Evolutionary conservation across 2,329 filamentous ascomycete species (phyloP), one percentile per base, ranked within the genome.

Genomic region (Cladosporium sp.): DNA sequence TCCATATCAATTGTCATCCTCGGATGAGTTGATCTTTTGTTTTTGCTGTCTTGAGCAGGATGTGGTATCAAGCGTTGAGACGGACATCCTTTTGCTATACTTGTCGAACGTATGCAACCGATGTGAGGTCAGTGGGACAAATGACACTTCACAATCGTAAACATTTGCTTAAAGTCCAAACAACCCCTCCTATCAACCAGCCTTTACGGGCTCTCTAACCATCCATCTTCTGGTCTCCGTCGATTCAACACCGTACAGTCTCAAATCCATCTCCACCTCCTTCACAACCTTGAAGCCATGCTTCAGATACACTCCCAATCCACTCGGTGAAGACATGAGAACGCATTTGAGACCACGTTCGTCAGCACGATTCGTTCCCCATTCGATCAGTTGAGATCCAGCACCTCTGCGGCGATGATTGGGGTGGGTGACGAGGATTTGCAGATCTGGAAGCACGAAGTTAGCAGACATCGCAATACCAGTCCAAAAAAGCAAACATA

Each of bases 401-500:
- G 71, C 71, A 1, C 71, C 72, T 11, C 67, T 64, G 1, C 65
- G 56, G 27, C 69, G 68, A n/a, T 73, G 63, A 2, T 65, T 57
- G 0, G 71, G 71, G 52, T 68, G 63, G 18, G 69, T 73, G 8
- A 56, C 53, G 18, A 68, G 55, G 19, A 64, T 56, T 11, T 47
- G 29, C 7, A 64, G 57, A 24, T 59, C 62, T 62, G 47, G 11
- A 4, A 40, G 4, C 27, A 15, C 49, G 27, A 12, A 15, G 6
- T 13, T 13, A 20, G 9, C 39, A 27, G 22, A 34, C 11, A n/a
- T n/a, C n/a, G 13, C 3, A n/a, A 36, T 8, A 34, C 12, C 6
- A n/a, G 6, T 17, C n/a, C 13, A 36, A 36, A 13, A 34, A 34
- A 6, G 20, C 30, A 40, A 27, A 48, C 59, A 27, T 49, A 61